Conservation (phyloP, 2,329 filamentous ascomycete genomes). For the Stagonosporopsis cucurbitacearum region DNA sequence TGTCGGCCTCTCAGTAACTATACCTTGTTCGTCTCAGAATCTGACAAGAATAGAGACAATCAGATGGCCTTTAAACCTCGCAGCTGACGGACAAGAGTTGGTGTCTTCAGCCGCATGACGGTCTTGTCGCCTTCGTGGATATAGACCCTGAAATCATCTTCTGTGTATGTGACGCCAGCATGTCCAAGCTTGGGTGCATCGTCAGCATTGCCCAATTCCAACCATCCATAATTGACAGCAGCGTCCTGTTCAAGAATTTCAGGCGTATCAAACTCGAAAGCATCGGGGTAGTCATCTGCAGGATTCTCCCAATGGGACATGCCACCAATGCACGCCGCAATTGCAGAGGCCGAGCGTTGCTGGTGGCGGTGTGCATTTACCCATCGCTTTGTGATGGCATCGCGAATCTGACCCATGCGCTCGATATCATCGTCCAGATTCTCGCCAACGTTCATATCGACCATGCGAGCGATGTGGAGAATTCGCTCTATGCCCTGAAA, state of each 20-base stretch:
- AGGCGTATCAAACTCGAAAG: conserved; percentile 1
- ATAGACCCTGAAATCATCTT: conserved; percentile 6
- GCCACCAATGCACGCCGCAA: conserved; percentile 2
- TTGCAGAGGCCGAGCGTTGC: neutral
- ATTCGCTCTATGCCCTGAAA: conserved; percentile 15
- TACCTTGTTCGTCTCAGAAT: neutral
- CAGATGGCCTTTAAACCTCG: neutral
- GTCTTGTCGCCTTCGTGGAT: neutral
- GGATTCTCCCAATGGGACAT: conserved; percentile 9
- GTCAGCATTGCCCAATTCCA: neutral
- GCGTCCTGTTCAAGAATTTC: neutral
- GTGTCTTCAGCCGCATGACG: conserved; percentile 12
- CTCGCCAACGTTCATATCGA: conserved; percentile 9
- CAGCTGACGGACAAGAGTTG: conserved; percentile 4
- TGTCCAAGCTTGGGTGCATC: neutral
- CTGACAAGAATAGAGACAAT: neutral
- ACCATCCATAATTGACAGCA: neutral
- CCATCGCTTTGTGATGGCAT: conserved; percentile 17
- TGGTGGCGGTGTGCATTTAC: conserved; percentile 6
- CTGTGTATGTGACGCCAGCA: neutral
- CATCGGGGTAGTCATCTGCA: conserved; percentile 4
- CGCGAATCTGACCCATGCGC: neutral
- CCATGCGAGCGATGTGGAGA: conserved; percentile 19
- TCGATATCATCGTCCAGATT: neutral
- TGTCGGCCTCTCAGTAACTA: neutral